Conservation (phyloP, 352 stramenopile genomes). For the Globisporangium cystogenes region DNA sequence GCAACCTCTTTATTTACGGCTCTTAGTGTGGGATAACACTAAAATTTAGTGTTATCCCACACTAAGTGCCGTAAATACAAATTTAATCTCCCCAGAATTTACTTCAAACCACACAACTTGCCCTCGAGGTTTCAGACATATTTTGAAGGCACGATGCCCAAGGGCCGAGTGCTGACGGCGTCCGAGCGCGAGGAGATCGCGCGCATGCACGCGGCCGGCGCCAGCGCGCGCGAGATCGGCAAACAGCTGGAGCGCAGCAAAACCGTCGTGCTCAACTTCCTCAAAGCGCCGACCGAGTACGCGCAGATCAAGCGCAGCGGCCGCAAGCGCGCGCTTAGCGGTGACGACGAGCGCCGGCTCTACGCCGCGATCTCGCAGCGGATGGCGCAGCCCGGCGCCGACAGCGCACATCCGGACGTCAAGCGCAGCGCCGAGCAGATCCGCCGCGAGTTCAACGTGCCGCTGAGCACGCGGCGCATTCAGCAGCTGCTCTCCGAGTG, state of each 20-base stretch:
- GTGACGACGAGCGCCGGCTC: conserved; percentile 36
- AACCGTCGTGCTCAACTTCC: conserved; percentile 56
- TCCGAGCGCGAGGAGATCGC: conserved; percentile 42
- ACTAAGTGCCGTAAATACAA: too few relatives aligned
- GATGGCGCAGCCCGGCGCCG: not conserved
- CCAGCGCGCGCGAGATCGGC: conserved; percentile 44
- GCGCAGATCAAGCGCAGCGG: conserved; percentile 44
- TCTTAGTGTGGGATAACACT: too few relatives aligned
- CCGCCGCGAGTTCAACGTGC: conserved; percentile 37
- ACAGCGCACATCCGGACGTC: conserved; percentile 1
- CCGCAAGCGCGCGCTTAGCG: conserved; percentile 37
- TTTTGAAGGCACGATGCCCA: conserved; percentile 29
- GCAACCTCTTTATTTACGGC: too few relatives aligned
- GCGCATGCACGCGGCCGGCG: conserved; percentile 26
- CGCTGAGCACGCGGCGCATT: conserved; percentile 45
- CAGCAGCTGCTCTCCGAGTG: conserved; percentile 53
- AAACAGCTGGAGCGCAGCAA: conserved; percentile 43
- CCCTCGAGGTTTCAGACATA: too few relatives aligned
- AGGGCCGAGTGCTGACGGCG: conserved; percentile 28
- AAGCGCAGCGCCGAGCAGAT: conserved; percentile 47
- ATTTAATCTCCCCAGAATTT: too few relatives aligned
- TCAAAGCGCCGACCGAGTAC: conserved; percentile 39
- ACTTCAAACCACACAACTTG: not conserved
- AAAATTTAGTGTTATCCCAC: too few relatives aligned
- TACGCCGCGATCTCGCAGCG: conserved; percentile 24